Evolutionary conservation across 1,139 yeast genomes (phyloP), one percentile per base, ranked within the genome.

Genomic region (Pichia sp.): DNA sequence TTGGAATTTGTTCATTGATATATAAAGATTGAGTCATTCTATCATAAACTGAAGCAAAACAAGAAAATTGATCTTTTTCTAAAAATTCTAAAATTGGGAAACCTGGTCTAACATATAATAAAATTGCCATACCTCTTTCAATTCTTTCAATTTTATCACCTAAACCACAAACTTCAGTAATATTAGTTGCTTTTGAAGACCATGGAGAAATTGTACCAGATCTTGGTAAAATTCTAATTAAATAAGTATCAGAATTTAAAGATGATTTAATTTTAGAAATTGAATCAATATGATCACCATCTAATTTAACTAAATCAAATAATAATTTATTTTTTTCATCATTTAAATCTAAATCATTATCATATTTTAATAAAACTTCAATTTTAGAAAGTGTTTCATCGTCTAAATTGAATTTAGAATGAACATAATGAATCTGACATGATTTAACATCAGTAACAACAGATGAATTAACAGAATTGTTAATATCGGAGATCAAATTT

Each of bases 111-210:
- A 82, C 84, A 56, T 81, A 76, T 59, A 92, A 73, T 58, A 87
- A 67, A 45, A 92, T 70, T 7, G 94, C 82, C 56, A 84, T 61
- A 51, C 98, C 98, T 62, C 98, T 80, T 72, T 94, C 99, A 50
- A 94, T 82, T 59, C 98, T 78, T 61, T 81, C 86, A 42, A 92
- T 75, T 52, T 75, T 76, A 18, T 74, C 74, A 40, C 75, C 76
- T 52, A 92, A 75, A 6, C 97, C 97, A 70, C 97, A 88, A 46
- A 86, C 95, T 51, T 81, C 80, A 45, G 94, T 79, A 58, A 94
- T 94, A 67, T 92, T 92, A 42, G 98, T 90, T 36, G 99, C 99
- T 70, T 94, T 94, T 25, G 98, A 90, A 25, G 97, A 88, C 99
- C 99, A 94, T 34, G 98, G 98, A 30, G 97, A 90, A 57, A 92